phyloP scores from a whole-genome alignment of 1,139 yeast genomes.

The Kurtzmaniella quercitrusa region DNA sequence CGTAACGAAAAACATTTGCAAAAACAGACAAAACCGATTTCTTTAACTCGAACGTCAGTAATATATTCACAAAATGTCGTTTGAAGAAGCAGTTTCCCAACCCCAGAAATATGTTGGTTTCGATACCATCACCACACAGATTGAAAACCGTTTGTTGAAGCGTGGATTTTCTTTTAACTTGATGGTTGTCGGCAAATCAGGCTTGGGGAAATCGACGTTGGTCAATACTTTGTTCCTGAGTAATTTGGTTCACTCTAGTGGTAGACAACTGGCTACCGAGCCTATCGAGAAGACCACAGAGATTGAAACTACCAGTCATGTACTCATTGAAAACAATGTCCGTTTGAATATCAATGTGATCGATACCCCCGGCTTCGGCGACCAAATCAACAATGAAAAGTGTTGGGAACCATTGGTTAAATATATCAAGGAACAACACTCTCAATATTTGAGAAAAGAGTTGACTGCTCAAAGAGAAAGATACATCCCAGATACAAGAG shows the following conservation, averaged over 20 bases:
- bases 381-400: conserved; percentile 90
- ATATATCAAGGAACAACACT: conserved; percentile 95
- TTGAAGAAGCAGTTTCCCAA: conserved; percentile 17
- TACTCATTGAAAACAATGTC: conserved; percentile 79
- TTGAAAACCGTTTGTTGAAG: conserved; percentile 85
- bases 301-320: conserved; percentile 68
- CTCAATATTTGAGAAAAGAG: conserved; percentile 88
- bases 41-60: too few species aligned
- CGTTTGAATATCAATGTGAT: conserved; percentile 80
- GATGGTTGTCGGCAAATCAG: conserved; percentile 93
- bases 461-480: conserved; percentile 93
- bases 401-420: conserved; percentile 97
- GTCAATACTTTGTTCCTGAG: conserved; percentile 88
- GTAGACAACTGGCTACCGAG: conserved; percentile 61
- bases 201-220: conserved; percentile 90
- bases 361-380: conserved; percentile 98
- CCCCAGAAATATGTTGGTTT: conserved; percentile 79
- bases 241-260: conserved; percentile 68
- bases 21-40: background rate
- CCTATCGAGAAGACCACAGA: conserved; percentile 88
- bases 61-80: conserved; percentile 12
- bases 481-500: conserved; percentile 82
- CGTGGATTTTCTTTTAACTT: conserved; percentile 93
- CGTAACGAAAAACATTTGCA: conserved; percentile 4
- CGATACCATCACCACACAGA: conserved; percentile 93